Conservation (phyloP, 768 basidiomycete genomes). For the Phlebiopsis flavidoalba region DNA sequence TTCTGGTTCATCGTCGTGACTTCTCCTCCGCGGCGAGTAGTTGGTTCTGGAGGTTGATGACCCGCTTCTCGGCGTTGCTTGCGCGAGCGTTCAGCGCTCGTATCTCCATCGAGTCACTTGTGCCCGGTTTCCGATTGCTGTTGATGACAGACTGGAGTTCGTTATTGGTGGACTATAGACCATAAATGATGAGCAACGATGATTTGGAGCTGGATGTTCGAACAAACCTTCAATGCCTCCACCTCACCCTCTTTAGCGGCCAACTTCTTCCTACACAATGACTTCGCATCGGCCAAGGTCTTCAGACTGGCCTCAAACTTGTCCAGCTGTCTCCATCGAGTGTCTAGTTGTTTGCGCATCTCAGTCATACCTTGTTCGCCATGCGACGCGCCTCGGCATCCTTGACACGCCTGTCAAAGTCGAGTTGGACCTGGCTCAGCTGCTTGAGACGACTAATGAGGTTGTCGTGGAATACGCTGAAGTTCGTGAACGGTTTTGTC, state of each 20-base stretch:
- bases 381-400: slow-evolving; percentile 71
- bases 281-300: slow-evolving; percentile 72
- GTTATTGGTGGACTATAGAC: slow-evolving; percentile 56
- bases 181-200: not conserved
- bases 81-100: slow-evolving; percentile 67
- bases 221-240: slow-evolving; percentile 72
- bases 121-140: slow-evolving; percentile 46
- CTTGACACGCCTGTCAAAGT: slow-evolving; percentile 83
- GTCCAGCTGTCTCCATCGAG: slow-evolving; percentile 88
- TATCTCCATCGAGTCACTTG: slow-evolving; percentile 62
- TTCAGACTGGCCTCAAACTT: slow-evolving; percentile 85
- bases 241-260: slow-evolving; percentile 78
- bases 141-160: slow-evolving; percentile 54
- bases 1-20: slow-evolving; percentile 70
- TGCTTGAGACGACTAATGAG: slow-evolving; percentile 83
- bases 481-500: slow-evolving; percentile 92
- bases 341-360: slow-evolving; percentile 83
- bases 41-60: slow-evolving; percentile 78
- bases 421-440: slow-evolving; percentile 75
- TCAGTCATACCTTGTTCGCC: slow-evolving; percentile 68
- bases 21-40: slow-evolving; percentile 81
- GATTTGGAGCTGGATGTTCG: not conserved
- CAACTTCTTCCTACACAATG: slow-evolving; percentile 77
- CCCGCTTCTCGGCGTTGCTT: slow-evolving; percentile 75
- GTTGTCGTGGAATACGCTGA: slow-evolving; percentile 91